Conservation (phyloP, 805 yeast genomes). For the Wickerhamia fluorescens region DNA sequence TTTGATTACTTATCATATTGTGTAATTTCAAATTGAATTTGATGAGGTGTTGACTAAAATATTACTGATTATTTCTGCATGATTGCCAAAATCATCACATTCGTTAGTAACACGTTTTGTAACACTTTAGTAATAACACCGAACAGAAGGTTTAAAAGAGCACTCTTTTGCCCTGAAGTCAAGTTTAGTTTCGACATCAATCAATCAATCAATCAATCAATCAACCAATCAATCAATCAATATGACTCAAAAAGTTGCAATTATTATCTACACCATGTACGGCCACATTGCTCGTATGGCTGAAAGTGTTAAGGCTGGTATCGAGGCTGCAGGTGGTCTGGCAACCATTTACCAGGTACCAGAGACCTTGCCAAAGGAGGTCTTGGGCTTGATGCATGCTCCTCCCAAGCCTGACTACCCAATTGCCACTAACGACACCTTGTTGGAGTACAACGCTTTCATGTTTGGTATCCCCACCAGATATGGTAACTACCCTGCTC, state of each 20-base stretch:
- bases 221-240: too few species aligned
- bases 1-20: too few species aligned
- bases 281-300: constrained; percentile 72
- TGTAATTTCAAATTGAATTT: constrained; percentile 1
- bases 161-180: too few species aligned
- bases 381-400: constrained; percentile 52
- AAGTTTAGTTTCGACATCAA: too few species aligned
- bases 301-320: constrained; percentile 58
- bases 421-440: constrained; percentile 51
- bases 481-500: constrained; percentile 76
- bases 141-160: too few species aligned
- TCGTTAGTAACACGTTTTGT: too few species aligned
- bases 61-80: too few species aligned
- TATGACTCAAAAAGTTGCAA: constrained; percentile 34
- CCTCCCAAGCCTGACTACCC: constrained; percentile 48
- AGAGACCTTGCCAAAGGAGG: constrained; percentile 63
- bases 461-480: constrained; percentile 84
- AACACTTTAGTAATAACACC: too few species aligned
- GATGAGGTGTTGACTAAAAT: too few species aligned
- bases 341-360: constrained; percentile 71
- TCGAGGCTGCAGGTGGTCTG: constrained; percentile 57
- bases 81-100: too few species aligned
- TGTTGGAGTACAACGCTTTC: constrained; percentile 68
- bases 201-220: too few species aligned
- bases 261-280: constrained; percentile 60